These are phyloP conservation scores for Aspergillus haitiensis DNA, from an alignment of 495 filamentous ascomycete genomes.

Conservation along the genomic window DNA sequence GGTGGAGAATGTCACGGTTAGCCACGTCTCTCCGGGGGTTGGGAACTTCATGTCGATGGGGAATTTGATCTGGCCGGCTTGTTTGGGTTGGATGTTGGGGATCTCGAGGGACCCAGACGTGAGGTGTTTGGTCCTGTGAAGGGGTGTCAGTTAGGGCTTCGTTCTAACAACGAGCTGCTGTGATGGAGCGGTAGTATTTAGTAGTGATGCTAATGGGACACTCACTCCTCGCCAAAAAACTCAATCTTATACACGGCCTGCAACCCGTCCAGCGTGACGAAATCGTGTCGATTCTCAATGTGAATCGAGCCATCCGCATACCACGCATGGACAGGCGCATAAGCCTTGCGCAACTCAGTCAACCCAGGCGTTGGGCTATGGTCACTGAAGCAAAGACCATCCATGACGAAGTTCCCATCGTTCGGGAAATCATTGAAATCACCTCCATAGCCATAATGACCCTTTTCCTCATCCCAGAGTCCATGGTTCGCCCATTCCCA, in stretches of 20 bases:
- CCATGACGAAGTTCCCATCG: slow-evolving; percentile 65
- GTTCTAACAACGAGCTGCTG: background rate
- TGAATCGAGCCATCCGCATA: slow-evolving; percentile 9
- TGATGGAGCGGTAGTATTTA: background rate
- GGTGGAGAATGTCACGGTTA: slow-evolving; percentile 36
- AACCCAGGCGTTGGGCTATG: slow-evolving; percentile 61
- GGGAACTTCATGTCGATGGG: no score
- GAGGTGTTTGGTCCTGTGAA: slow-evolving; percentile 8
- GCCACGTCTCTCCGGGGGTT: slow-evolving; percentile 19
- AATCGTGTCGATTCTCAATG: slow-evolving; percentile 56
- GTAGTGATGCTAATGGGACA: background rate
- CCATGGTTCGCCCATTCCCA: slow-evolving; percentile 79
- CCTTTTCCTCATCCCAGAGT: slow-evolving; percentile 48
- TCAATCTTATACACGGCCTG: slow-evolving; percentile 30
- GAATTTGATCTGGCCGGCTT: background rate
- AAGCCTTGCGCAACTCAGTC: slow-evolving; percentile 60
- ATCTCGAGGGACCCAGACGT: slow-evolving; percentile 26
- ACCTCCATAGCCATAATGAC: slow-evolving; percentile 65
- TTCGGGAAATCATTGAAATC: slow-evolving; percentile 68
- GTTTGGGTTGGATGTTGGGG: slow-evolving; percentile 14
- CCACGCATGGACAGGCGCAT: slow-evolving; percentile 49
- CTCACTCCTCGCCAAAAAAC: slow-evolving; percentile 19
- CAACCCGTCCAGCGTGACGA: slow-evolving; percentile 50
- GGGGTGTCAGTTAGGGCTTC: background rate
- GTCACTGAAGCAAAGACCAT: slow-evolving; percentile 59